Percentiles rank a stretch among this genome's conserved stretches.
These are phyloP conservation scores for Hypoxylon sp. DNA, from an alignment of 2,329 filamentous ascomycete species.

Conservation along the genomic window DNA sequence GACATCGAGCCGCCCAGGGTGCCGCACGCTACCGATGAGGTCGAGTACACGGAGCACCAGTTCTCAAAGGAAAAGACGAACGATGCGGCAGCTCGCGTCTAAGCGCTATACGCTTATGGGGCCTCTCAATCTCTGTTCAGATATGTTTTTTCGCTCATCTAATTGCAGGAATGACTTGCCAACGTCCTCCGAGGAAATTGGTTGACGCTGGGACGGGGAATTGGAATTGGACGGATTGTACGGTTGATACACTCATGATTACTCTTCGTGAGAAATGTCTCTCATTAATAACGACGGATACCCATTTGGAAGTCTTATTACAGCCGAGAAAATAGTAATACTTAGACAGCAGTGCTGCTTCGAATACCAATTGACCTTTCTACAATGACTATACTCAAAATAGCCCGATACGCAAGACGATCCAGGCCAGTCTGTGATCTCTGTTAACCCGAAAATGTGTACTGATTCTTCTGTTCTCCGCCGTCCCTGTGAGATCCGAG, in stretches of 20 bases:
- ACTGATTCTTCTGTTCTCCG: neutral
- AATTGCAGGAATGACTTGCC: neutral
- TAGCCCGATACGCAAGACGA: no score
- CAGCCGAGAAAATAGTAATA: conserved; percentile 1
- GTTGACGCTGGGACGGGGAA: neutral
- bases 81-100: conserved; percentile 49
- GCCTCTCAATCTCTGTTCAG: neutral
- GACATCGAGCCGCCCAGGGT: conserved; percentile 46
- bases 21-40: conserved; percentile 38
- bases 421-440: no score
- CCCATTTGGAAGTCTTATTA: conserved; percentile 20
- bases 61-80: conserved; percentile 47
- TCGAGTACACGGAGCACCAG: conserved; percentile 46
- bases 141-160: neutral
- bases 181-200: neutral
- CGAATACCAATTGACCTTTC: no score
- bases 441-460: no score
- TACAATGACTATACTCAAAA: no score
- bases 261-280: conserved; percentile 7
- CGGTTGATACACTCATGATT: neutral
- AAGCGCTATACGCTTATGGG: neutral
- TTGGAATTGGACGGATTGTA: conserved; percentile 2
- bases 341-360: neutral
- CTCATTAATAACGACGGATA: conserved; percentile 30
- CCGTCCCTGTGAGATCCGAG: neutral